A percentile compares a stretch with the other conserved stretches of the same genome.
phyloP scores from a whole-genome alignment of 2,329 filamentous ascomycete species.

The Helicocarpus griseus region DNA sequence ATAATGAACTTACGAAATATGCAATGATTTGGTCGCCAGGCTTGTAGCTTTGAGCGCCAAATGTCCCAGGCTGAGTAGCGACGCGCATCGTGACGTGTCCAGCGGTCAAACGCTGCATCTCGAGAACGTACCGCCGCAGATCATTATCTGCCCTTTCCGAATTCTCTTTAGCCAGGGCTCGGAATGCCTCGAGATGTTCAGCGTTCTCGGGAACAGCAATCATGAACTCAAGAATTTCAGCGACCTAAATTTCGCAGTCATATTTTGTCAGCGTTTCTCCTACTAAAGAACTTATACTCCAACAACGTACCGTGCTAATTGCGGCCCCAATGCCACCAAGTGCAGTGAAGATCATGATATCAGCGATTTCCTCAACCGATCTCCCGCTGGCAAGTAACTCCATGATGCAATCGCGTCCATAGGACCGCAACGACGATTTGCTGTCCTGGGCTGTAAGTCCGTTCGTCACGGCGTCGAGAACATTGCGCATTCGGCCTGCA shows the following conservation, averaged over 20 bases:
- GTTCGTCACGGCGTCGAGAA: conserved; percentile 22
- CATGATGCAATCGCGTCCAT: conserved; percentile 31
- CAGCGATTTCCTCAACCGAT: conserved; percentile 11
- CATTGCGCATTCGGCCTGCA: conserved; percentile 16
- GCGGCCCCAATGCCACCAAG: conserved; percentile 35
- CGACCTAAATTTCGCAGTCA: conserved; percentile 24
- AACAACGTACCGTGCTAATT: conserved; percentile 28
- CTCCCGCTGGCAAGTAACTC: conserved; percentile 23
- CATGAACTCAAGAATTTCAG: conserved; percentile 36
- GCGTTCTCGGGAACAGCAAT: conserved; percentile 28
- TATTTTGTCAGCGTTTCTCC: background rate
- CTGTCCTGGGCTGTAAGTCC: conserved; percentile 20
- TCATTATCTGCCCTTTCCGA: conserved; percentile 20
- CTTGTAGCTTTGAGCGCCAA: conserved; percentile 32
- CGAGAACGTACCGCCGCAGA: conserved; percentile 14
- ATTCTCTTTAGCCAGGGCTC: conserved; percentile 24
- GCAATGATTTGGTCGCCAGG: conserved; percentile 33
- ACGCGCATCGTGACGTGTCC: conserved; percentile 32
- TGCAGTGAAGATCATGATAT: conserved; percentile 17
- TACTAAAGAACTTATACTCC: background rate
- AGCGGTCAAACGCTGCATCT: conserved; percentile 14
- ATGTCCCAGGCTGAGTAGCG: conserved; percentile 22
- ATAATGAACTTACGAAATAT: conserved; percentile 14
- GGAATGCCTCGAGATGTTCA: conserved; percentile 35
- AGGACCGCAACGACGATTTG: conserved; percentile 30